Evolutionary conservation across 768 basidiomycete species (phyloP).

Genomic region (Auricularia auricula-judae): DNA sequence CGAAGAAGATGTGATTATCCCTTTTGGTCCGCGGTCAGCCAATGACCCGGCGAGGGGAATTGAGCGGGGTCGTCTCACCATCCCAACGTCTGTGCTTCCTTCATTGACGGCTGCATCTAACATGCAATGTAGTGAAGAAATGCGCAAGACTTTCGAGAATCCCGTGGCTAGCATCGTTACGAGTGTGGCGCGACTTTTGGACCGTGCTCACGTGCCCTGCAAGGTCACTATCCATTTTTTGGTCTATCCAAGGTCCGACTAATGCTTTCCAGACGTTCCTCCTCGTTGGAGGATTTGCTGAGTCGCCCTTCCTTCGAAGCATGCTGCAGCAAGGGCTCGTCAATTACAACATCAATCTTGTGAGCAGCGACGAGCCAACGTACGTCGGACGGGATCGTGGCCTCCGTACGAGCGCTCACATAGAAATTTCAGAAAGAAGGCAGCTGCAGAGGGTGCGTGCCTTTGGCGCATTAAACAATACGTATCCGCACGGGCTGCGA

Average conservation of each 20-base stretch:
- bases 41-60: not conserved
- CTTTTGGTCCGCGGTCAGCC: not conserved
- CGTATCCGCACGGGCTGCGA: slow-evolving; percentile 2
- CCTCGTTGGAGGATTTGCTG: slow-evolving; percentile 4
- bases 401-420: too few species aligned
- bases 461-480: slow-evolving; percentile 4
- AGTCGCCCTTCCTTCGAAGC: not conserved
- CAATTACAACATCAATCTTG: not conserved
- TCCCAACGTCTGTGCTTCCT: not conserved
- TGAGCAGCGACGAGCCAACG: slow-evolving; percentile 3
- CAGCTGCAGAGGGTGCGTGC: not conserved
- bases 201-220: not conserved
- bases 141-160: not conserved
- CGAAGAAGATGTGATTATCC: not conserved
- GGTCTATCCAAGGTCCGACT: not conserved
- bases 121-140: not conserved
- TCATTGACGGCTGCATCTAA: not conserved
- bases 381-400: not conserved
- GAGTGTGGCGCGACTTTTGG: not conserved
- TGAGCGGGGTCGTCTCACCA: not conserved
- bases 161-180: not conserved
- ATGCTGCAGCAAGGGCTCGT: not conserved
- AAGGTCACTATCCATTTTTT: not conserved
- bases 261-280: not conserved
- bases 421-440: not conserved